Base-by-base conservation (phyloP, 306 rosid species). In the Cicer pinnatifidum region DNA sequence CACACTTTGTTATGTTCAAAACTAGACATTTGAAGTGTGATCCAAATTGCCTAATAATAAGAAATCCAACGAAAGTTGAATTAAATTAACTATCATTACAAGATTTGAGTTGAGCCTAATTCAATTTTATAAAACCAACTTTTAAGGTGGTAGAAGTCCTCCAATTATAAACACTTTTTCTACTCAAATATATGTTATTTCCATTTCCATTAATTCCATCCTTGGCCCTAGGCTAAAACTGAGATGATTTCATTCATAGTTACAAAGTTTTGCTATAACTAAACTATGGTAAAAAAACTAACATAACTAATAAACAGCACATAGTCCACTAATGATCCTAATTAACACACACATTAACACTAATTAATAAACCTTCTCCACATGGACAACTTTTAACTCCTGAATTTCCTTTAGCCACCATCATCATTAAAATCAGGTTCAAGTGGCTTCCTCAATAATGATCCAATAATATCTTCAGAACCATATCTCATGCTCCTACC, bases 341-440 rank as follows among this genome's bases (percentile, higher is more conserved):
- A 59, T 59, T 11, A 28, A 8, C 15, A 44, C 8, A 67, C 67
- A 69, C 44, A 11, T 12, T 4, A 10, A 19, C 13, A 38, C 13
- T 23, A 43, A 67, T 61, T 47, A 54, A 8, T 46, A 37, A 3
- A 17, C 54, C 73, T 47, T 43, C 61, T 79, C 7, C 61, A 28
- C 39, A 5, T 35, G 43, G 57, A 66, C 56, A 6, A 51, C 19
- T 28, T 38, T 67, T 7, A 1, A 23, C 6, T 35, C 33, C 73
- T 76, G 43, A 65, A 71, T 15, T 11, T 50, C 13, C 70, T 52
- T 71, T 77, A 80, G 23, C 20, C 28, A 9, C 70, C 85, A 71
- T 82, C 73, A 39, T 74, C 56, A 7, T 78, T 56, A 23, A 88
- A 88, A 23, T 84, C 85, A 0, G 89, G 92, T 38, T 88, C 92